phyloP scores from a whole-genome alignment of 805 yeast genomes.

The Pichia cephalocereana region DNA sequence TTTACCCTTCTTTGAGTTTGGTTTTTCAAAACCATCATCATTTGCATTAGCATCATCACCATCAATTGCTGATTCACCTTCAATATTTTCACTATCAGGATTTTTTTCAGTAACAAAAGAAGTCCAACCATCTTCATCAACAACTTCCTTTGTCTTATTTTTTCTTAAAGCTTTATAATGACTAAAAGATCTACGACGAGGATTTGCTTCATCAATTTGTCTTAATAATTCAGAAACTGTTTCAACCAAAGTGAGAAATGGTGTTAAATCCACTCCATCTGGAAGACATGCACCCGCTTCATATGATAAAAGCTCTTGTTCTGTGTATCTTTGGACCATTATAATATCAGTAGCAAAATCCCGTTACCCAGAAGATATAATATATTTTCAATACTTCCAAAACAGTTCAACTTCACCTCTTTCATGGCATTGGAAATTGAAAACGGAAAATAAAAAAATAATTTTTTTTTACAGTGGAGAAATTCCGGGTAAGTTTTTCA shows the following conservation, averaged over 20 bases:
- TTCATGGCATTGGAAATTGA: too few relatives aligned
- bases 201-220: slow-evolving; percentile 23
- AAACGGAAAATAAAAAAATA: too few relatives aligned
- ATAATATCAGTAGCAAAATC: too few relatives aligned
- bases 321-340: slow-evolving; percentile 39
- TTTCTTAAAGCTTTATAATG: slow-evolving; percentile 31
- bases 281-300: slow-evolving; percentile 52
- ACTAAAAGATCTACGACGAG: slow-evolving; percentile 44
- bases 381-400: too few relatives aligned
- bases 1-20: slow-evolving; percentile 26
- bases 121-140: slow-evolving; percentile 82
- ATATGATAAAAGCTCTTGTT: slow-evolving; percentile 55
- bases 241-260: slow-evolving; percentile 58
- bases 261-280: slow-evolving; percentile 52
- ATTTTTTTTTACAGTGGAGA: too few relatives aligned
- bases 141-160: slow-evolving; percentile 37
- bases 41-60: not conserved
- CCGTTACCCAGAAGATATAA: too few relatives aligned
- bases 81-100: slow-evolving; percentile 30
- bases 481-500: too few relatives aligned
- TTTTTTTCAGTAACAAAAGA: slow-evolving; percentile 35
- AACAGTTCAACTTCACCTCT: too few relatives aligned
- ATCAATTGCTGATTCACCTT: slow-evolving; percentile 22
- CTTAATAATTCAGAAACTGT: slow-evolving; percentile 41
- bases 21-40: slow-evolving; percentile 36